These are phyloP conservation scores for Cavenderia fasciculata DNA, from an alignment of 78 protist species.

Conservation along the genomic window DNA sequence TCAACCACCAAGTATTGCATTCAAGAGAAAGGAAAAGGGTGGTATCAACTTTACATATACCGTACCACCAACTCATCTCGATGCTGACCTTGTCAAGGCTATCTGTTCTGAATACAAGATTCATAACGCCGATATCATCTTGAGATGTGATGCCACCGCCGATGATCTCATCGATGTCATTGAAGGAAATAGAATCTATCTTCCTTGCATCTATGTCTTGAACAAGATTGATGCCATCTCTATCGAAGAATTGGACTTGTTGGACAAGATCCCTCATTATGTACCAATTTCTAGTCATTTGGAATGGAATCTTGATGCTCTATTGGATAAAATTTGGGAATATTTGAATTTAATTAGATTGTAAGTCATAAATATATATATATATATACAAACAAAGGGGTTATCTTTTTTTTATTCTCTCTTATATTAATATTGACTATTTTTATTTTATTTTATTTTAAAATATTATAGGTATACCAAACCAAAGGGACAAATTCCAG, in stretches of 20 bases:
- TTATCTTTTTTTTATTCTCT: too few relatives aligned
- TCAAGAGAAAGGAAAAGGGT: slow-evolving; percentile 96
- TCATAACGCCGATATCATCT: slow-evolving; percentile 93
- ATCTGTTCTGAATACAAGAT: slow-evolving; percentile 93
- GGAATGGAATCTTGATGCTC: slow-evolving; percentile 98
- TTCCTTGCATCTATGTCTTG: slow-evolving; percentile 96
- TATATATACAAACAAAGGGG: neutral
- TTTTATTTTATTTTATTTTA: neutral
- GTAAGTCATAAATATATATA: slow-evolving; percentile 69
- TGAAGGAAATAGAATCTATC: slow-evolving; percentile 97
- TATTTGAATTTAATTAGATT: slow-evolving; percentile 94
- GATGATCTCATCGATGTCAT: slow-evolving; percentile 99
- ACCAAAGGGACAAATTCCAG: slow-evolving; percentile 98
- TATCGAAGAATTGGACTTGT: slow-evolving; percentile 93
- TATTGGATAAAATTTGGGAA: slow-evolving; percentile 96
- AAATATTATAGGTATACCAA: slow-evolving; percentile 97
- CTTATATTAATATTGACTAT: too few relatives aligned
- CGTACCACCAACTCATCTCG: slow-evolving; percentile 81
- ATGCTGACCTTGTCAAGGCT: slow-evolving; percentile 83
- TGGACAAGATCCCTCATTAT: slow-evolving; percentile 77
- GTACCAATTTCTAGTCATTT: slow-evolving; percentile 86
- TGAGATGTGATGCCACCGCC: slow-evolving; percentile 90
- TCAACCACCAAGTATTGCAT: slow-evolving; percentile 94
- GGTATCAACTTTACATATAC: slow-evolving; percentile 92
- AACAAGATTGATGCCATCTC: slow-evolving; percentile 98